Evolutionary conservation across 2,329 filamentous ascomycete species (phyloP), one percentile per base, ranked within the genome.

Genomic region (Phoma sp.): DNA sequence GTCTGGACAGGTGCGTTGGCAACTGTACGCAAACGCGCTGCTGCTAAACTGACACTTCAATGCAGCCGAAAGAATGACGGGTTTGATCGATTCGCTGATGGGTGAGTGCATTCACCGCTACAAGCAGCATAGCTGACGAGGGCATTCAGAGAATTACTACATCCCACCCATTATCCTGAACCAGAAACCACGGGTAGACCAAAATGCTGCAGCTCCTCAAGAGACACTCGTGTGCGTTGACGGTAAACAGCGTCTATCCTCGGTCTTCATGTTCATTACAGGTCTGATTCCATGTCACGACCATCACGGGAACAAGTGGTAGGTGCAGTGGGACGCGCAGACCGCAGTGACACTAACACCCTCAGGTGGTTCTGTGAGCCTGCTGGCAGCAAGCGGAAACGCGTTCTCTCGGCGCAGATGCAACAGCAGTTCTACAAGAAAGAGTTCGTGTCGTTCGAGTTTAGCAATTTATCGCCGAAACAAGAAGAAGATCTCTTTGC

Each of bases 111-210:
- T 12, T 22, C 8, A 15, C 12, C 7, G 17, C 19, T 24, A 19
- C 19, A 27, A 31, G 1, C 2, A 33, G 3, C 54, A 4, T 49
- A 4, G n/a, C 43, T 33, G 2, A 40, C 32, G 9, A 17, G 13
- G 9, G 12, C 22, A n/a, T 29, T 6, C n/a, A 72, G 72, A 77
- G 29, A 74, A 75, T 17, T 76, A 63, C 50, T 81, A 77, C 43
- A 76, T 81, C 25, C 80, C 80, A 12, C 80, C 79, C 2, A 75
- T 82, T 6, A 81, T 81, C 38, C 77, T 82, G 50, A 81, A 81
- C 58, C 69, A 71, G 38, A 66, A 70, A 41, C 50, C 57, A 39
- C 43, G 51, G 25, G 15, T 27, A 27, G 35, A 29, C 5, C 51
- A 51, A 24, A 51, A 64, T 43, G 62, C 51, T 15, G 54, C 51